Evolutionary conservation across 768 basidiomycete species (phyloP).

Genomic region (Boletus huronensis): DNA sequence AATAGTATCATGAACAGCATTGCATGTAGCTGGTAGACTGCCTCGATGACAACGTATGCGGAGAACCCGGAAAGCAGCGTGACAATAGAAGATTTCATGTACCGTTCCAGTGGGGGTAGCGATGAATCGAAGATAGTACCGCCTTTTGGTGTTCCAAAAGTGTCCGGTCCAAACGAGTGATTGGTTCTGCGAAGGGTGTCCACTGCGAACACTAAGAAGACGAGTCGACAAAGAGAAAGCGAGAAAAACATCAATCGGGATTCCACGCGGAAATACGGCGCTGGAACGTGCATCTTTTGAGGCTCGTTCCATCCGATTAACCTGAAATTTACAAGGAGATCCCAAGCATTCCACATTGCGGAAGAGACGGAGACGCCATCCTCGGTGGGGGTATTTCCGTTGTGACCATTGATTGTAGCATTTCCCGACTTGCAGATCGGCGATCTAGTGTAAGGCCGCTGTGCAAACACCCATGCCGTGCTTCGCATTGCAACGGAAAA

Average conservation of each 20-base stretch:
- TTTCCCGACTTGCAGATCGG: slow-evolving; percentile 5
- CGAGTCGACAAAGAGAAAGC: slow-evolving; percentile 11
- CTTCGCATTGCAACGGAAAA: slow-evolving; percentile 26
- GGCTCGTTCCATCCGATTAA: slow-evolving; percentile 28
- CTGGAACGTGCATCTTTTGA: slow-evolving; percentile 11
- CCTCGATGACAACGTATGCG: slow-evolving; percentile 45
- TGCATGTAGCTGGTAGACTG: slow-evolving; percentile 40
- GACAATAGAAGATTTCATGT: slow-evolving; percentile 43
- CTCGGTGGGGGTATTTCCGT: neutral
- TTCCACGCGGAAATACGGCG: slow-evolving; percentile 12
- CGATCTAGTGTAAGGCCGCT: slow-evolving; percentile 10
- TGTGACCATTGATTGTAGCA: neutral
- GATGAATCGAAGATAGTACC: slow-evolving; percentile 38
- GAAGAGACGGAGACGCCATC: neutral
- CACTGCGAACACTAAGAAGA: neutral
- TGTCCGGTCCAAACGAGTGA: slow-evolving; percentile 35
- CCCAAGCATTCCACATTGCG: slow-evolving; percentile 29
- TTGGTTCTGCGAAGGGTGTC: slow-evolving; percentile 1
- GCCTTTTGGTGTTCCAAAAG: slow-evolving; percentile 34
- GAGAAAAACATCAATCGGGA: slow-evolving; percentile 20
- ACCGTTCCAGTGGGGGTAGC: slow-evolving; percentile 32
- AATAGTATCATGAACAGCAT: slow-evolving; percentile 45
- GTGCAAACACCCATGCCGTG: slow-evolving; percentile 19
- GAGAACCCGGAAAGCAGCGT: slow-evolving; percentile 41
- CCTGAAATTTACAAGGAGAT: slow-evolving; percentile 24